A percentile compares a stretch with the other conserved stretches of the same genome.
These are phyloP conservation scores for Puccinia coronata DNA, from an alignment of 1,284 basidiomycete genomes.

Conservation along the genomic window DNA sequence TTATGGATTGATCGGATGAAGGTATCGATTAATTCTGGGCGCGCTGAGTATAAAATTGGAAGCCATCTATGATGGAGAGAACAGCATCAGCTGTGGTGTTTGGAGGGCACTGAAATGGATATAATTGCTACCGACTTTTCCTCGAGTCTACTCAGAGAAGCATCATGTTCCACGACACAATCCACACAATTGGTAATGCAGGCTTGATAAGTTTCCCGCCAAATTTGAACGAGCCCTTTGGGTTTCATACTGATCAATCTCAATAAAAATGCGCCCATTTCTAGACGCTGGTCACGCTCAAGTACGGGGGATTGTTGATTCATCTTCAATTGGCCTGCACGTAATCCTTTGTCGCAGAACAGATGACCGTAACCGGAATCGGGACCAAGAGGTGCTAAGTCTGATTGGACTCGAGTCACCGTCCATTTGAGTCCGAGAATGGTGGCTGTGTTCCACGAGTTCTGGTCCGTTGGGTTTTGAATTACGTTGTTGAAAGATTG, in stretches of 20 bases:
- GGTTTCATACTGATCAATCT: constrained; percentile 39
- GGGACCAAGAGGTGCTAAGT: constrained; percentile 25
- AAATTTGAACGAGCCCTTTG: constrained; percentile 25
- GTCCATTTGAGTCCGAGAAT: constrained; percentile 39
- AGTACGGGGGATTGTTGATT: neutral
- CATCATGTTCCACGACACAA: constrained; percentile 40
- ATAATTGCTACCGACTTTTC: constrained; percentile 31
- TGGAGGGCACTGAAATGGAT: neutral
- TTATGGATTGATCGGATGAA: constrained; percentile 31
- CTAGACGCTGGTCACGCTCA: neutral
- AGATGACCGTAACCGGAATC: constrained; percentile 41
- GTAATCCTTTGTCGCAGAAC: constrained; percentile 48
- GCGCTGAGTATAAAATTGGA: neutral
- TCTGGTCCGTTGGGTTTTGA: constrained; percentile 19
- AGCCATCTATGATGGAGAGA: constrained; percentile 29
- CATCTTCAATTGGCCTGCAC: constrained; percentile 11
- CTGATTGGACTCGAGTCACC: constrained; percentile 19
- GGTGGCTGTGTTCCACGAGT: constrained; percentile 17
- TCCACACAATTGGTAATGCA: constrained; percentile 41
- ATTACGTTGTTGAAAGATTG: constrained; percentile 12
- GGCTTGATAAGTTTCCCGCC: constrained; percentile 40
- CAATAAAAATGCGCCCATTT: constrained; percentile 34
- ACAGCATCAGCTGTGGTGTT: neutral
- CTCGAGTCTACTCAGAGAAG: neutral
- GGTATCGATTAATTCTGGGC: neutral